Evolutionary conservation across 2,329 filamentous ascomycete genomes (phyloP).

Genomic region (Zasmidium angulare): DNA sequence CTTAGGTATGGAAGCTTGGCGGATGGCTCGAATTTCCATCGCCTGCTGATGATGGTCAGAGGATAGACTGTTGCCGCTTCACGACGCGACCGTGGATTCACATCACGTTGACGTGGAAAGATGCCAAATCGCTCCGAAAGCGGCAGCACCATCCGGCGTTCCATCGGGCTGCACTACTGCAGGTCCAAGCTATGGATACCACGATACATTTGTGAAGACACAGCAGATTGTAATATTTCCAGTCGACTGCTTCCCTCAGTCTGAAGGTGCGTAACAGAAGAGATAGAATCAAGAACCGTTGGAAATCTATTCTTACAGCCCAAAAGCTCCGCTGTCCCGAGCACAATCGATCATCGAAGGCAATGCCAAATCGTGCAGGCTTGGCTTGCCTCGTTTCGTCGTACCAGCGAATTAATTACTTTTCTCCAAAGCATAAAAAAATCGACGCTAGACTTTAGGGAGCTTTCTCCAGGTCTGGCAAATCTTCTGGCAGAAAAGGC

Average conservation of each 20-base stretch:
- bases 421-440: no score
- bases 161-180: constrained; percentile 1
- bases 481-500: no score
- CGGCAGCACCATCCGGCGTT: constrained; percentile 2
- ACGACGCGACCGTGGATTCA: no score
- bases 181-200: neutral
- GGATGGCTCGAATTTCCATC: neutral
- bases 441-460: neutral
- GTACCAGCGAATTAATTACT: neutral
- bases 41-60: neutral
- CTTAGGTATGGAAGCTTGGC: constrained; percentile 2
- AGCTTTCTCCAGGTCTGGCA: constrained; percentile 17
- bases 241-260: no score
- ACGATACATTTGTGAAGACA: no score
- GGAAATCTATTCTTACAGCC: neutral
- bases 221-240: no score
- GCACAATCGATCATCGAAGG: neutral
- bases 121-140: neutral
- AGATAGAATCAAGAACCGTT: neutral
- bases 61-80: no score
- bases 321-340: neutral
- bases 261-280: no score
- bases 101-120: neutral
- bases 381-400: neutral
- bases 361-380: neutral